phyloP scores from a whole-genome alignment of 768 basidiomycete species.

The Russula earlei region DNA sequence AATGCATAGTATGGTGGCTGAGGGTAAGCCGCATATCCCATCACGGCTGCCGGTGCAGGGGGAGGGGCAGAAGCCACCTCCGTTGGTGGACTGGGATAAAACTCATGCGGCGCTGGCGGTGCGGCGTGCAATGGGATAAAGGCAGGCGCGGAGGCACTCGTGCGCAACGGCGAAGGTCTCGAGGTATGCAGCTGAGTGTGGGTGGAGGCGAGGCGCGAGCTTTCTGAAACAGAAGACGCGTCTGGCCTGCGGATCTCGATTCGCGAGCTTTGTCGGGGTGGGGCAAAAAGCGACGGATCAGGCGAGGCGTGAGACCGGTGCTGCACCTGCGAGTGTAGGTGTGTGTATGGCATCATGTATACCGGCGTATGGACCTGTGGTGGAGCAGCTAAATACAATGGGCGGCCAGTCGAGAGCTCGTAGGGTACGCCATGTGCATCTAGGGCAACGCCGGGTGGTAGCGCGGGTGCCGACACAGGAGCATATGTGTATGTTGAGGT shows the following conservation, averaged over 20 bases:
- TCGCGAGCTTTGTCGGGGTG: conserved; percentile 62
- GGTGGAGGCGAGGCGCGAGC: background rate
- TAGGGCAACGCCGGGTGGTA: conserved; percentile 65
- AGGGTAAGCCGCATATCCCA: conserved; percentile 46
- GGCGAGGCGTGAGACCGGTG: conserved; percentile 42
- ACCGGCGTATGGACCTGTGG: conserved; percentile 31
- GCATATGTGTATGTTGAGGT: conserved; percentile 60
- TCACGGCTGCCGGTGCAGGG: conserved; percentile 32
- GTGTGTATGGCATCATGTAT: conserved; percentile 51
- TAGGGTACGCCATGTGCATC: conserved; percentile 73
- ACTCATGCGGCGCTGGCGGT: conserved; percentile 21
- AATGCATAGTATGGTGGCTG: conserved; percentile 15
- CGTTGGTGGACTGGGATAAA: conserved; percentile 20
- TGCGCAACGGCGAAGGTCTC: conserved; percentile 34
- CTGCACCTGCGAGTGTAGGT: conserved; percentile 45
- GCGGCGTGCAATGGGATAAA: conserved; percentile 7
- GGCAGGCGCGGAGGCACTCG: conserved; percentile 7
- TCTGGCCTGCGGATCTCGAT: conserved; percentile 64
- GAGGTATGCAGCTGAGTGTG: background rate
- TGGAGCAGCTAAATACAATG: conserved; percentile 52
- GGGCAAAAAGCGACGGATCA: conserved; percentile 62
- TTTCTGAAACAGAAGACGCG: conserved; percentile 18
- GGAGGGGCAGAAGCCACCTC: conserved; percentile 24
- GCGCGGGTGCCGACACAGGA: conserved; percentile 28
- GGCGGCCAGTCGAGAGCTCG: conserved; percentile 73